These are phyloP conservation scores for Geranium incanum DNA, from an alignment of 441 rosid genomes.

Conservation along the genomic window DNA sequence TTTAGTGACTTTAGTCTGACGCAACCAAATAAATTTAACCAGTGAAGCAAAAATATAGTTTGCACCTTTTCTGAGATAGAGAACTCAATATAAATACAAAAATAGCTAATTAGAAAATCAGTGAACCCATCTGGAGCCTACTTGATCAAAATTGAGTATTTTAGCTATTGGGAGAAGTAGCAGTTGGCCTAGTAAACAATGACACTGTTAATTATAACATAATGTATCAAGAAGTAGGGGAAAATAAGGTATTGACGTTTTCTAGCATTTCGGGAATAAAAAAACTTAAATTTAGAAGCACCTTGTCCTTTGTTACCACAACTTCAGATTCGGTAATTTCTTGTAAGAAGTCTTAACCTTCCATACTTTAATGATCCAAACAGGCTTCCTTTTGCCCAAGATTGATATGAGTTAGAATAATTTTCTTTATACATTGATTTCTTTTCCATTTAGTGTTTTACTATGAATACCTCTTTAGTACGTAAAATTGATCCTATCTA, in stretches of 20 bases:
- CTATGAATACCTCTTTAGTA: neutral
- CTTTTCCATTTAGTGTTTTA: neutral
- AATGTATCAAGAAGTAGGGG: neutral
- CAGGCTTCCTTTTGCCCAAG: neutral
- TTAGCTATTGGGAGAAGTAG: neutral
- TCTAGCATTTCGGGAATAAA: neutral
- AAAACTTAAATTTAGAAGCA: neutral
- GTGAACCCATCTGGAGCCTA: neutral
- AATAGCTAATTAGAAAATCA: neutral
- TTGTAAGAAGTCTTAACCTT: neutral
- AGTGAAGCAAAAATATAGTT: too few relatives aligned
- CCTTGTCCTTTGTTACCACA: neutral
- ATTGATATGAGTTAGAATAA: neutral
- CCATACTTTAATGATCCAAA: neutral
- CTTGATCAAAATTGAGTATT: neutral
- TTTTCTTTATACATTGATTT: too few relatives aligned
- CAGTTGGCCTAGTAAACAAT: neutral
- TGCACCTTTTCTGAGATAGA: neutral
- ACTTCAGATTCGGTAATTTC: neutral
- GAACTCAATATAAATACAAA: neutral
- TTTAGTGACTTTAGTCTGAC: too few relatives aligned
- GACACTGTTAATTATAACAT: neutral
- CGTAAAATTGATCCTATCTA: neutral
- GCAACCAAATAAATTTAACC: too few relatives aligned
- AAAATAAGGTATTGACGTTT: neutral